phyloP scores from a whole-genome alignment of 331 rosid species.

The Phaseolus coccineus region DNA sequence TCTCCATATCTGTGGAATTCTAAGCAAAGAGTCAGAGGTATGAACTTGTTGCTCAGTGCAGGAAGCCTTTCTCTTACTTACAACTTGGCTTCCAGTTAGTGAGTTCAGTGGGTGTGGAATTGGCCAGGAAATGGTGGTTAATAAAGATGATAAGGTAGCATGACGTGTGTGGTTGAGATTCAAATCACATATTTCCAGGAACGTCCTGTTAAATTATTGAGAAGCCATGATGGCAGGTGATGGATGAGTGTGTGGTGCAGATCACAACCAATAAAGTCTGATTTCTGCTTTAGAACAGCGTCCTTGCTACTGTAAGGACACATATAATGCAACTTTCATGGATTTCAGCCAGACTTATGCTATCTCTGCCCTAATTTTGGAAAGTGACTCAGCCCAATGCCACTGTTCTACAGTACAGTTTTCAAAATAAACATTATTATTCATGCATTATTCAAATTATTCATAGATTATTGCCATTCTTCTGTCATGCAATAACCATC shows the following conservation, averaged over 20 bases:
- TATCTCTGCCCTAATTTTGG: background rate
- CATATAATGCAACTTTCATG: background rate
- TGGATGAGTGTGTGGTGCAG: constrained; percentile 45
- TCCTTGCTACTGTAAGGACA: background rate
- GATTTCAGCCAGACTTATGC: constrained; percentile 9
- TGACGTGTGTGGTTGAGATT: constrained; percentile 28
- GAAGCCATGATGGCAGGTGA: background rate
- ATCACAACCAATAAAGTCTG: background rate
- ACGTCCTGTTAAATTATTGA: constrained; percentile 35
- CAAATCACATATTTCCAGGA: background rate
- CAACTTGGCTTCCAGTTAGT: background rate
- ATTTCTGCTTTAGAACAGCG: constrained; percentile 14
- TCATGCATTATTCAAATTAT: background rate
- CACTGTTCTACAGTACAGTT: background rate
- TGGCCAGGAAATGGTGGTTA: constrained; percentile 42
- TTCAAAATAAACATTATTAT: background rate
- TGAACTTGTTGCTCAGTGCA: constrained; percentile 6
- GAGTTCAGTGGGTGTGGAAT: background rate
- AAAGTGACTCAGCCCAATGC: constrained; percentile 14
- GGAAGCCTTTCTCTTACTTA: constrained; percentile 10
- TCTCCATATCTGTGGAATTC: constrained; percentile 44
- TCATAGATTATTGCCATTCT: background rate
- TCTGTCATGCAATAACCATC: background rate
- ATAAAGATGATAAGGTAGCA: constrained; percentile 44
- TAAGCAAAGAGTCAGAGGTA: background rate